A percentile compares a stretch with the other conserved stretches of the same genome.
Evolutionary conservation across 176 grass and related monocot genomes (phyloP).

Genomic region (Raddia distichophylla): DNA sequence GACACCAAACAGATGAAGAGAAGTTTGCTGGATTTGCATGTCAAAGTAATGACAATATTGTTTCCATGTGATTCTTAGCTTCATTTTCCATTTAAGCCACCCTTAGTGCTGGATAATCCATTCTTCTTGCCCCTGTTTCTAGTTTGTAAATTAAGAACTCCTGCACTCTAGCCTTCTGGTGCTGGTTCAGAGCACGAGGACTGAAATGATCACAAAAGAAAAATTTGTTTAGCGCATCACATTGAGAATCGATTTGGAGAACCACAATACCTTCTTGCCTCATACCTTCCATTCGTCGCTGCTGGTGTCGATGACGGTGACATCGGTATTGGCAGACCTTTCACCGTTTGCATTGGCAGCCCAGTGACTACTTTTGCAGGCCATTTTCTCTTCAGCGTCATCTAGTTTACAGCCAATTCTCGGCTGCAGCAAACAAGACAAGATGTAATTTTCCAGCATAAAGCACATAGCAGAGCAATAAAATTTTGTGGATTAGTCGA

Average conservation of each 20-base stretch:
- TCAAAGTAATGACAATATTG: slow-evolving; percentile 28
- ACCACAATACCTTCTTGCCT: no score
- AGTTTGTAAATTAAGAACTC: slow-evolving; percentile 45
- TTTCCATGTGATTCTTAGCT: slow-evolving; percentile 33
- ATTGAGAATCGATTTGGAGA: background rate
- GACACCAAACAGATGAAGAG: slow-evolving; percentile 45
- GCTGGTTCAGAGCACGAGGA: slow-evolving; percentile 50
- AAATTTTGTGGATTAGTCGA: background rate
- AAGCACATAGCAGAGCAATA: background rate
- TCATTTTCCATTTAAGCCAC: slow-evolving; percentile 43
- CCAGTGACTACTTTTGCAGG: background rate
- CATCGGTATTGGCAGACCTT: no score
- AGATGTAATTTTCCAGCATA: background rate
- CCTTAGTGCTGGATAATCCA: slow-evolving; percentile 31
- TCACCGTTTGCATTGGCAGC: no score
- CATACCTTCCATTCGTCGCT: no score
- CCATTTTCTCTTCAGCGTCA: background rate
- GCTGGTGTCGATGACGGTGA: no score
- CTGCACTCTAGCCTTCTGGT: slow-evolving; percentile 36
- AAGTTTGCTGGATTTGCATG: slow-evolving; percentile 33
- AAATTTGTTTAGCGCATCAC: slow-evolving; percentile 22
- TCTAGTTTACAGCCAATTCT: no score
- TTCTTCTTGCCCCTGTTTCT: slow-evolving; percentile 47
- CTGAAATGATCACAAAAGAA: slow-evolving; percentile 43
- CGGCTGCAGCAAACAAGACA: background rate